Percentiles rank a stretch among this genome's conserved stretches.
These are phyloP conservation scores for Ramalina peruviana DNA, from an alignment of 495 filamentous ascomycete genomes.

Conservation along the genomic window DNA sequence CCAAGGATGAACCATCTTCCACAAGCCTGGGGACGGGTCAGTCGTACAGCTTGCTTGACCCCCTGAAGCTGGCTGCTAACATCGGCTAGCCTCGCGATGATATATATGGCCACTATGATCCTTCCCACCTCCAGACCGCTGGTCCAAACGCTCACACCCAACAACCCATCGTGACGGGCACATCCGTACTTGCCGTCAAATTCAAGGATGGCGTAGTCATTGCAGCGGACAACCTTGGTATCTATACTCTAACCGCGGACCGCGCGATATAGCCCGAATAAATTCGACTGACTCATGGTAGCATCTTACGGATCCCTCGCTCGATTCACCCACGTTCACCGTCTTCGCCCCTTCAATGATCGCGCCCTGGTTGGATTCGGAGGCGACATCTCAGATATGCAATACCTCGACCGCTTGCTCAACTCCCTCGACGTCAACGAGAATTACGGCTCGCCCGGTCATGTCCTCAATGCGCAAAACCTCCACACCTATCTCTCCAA, in stretches of 20 bases:
- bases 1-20: slow-evolving; percentile 79
- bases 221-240: slow-evolving; percentile 92
- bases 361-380: slow-evolving; percentile 72
- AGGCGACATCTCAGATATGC: slow-evolving; percentile 96
- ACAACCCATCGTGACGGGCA: slow-evolving; percentile 85
- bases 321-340: slow-evolving; percentile 89
- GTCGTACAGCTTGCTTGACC: slow-evolving; percentile 20
- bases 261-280: too few relatives aligned
- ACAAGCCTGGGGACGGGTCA: slow-evolving; percentile 92
- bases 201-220: slow-evolving; percentile 94
- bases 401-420: slow-evolving; percentile 85
- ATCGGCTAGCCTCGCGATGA: slow-evolving; percentile 72
- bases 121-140: slow-evolving; percentile 58
- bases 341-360: slow-evolving; percentile 63
- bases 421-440: slow-evolving; percentile 75
- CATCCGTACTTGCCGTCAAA: slow-evolving; percentile 85
- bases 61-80: slow-evolving; percentile 18
- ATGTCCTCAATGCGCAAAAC: slow-evolving; percentile 68
- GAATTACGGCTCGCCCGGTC: slow-evolving; percentile 50
- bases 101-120: slow-evolving; percentile 84
- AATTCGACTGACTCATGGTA: slow-evolving; percentile 18
- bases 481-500: slow-evolving; percentile 92
- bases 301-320: slow-evolving; percentile 96
- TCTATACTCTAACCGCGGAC: neutral
- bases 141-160: slow-evolving; percentile 76